phyloP scores from a whole-genome alignment of 257 asterid species.

The Capsicum pubescens region DNA sequence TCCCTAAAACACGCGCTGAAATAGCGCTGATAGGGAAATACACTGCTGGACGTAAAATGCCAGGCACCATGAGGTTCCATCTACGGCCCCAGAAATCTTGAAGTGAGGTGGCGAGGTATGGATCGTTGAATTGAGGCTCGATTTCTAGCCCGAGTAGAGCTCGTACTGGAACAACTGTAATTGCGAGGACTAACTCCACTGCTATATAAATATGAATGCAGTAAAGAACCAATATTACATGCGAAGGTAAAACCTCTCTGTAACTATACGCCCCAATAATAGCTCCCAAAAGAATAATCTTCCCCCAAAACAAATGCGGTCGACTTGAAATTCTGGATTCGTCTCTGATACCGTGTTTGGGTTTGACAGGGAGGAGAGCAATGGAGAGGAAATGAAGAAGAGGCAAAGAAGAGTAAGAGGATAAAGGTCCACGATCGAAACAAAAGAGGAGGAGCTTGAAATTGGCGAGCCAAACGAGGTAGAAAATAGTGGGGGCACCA shows the following conservation, averaged over 20 bases:
- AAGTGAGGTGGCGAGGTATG: slow-evolving; percentile 62
- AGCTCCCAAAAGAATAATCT: neutral
- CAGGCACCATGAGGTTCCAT: slow-evolving; percentile 66
- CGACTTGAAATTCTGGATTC: neutral
- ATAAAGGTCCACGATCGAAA: slow-evolving; percentile 62
- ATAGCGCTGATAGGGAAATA: slow-evolving; percentile 54
- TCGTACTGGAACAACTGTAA: slow-evolving; percentile 18
- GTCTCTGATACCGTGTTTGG: neutral
- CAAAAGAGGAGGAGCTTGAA: slow-evolving; percentile 66
- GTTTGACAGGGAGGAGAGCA: slow-evolving; percentile 57
- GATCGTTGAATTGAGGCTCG: slow-evolving; percentile 65
- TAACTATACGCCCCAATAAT: neutral
- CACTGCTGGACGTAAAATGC: slow-evolving; percentile 48
- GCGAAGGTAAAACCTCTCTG: neutral
- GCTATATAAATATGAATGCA: neutral
- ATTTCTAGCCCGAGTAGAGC: slow-evolving; percentile 48
- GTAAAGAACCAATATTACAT: slow-evolving; percentile 10
- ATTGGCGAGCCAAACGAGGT: slow-evolving; percentile 62
- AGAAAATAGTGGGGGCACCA: slow-evolving; percentile 45
- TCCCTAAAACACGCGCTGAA: slow-evolving; percentile 33
- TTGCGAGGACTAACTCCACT: neutral
- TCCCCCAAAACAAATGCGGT: neutral
- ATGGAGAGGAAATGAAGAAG: slow-evolving; percentile 49
- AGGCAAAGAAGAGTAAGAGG: slow-evolving; percentile 38
- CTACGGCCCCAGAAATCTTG: slow-evolving; percentile 78